Percentiles rank a stretch among this genome's conserved stretches.
Evolutionary conservation across 495 filamentous ascomycete genomes (phyloP).

Genomic region (Aspergillus wentii): DNA sequence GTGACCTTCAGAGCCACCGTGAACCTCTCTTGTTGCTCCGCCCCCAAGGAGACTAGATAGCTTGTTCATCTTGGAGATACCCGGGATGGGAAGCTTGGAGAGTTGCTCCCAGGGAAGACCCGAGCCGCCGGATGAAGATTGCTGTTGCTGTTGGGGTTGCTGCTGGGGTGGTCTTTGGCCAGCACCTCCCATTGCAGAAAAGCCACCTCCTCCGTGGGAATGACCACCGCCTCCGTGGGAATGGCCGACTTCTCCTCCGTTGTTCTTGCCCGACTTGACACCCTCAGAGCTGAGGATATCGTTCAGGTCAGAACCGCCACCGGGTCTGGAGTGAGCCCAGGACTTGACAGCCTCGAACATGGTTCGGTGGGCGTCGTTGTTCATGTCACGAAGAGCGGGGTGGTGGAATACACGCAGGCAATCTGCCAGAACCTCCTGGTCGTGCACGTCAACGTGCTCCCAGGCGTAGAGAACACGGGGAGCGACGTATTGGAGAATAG

Average conservation of each 20-base stretch:
- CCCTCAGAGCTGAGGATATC: constrained; percentile 68
- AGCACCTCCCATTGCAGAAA: constrained; percentile 8
- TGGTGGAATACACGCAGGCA: constrained; percentile 82
- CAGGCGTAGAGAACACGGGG: constrained; percentile 86
- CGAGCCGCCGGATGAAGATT: constrained; percentile 8
- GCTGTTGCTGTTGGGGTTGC: constrained; percentile 19
- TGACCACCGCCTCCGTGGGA: constrained; percentile 26
- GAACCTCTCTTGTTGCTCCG: constrained; percentile 24
- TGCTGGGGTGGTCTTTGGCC: constrained; percentile 8
- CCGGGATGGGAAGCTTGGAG: constrained; percentile 36
- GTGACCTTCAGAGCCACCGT: constrained; percentile 10
- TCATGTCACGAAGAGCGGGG: constrained; percentile 68
- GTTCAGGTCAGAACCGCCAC: constrained; percentile 60
- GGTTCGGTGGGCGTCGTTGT: constrained; percentile 68
- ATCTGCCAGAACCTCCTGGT: constrained; percentile 74
- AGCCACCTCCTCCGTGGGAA: constrained; percentile 10
- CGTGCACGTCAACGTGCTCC: constrained; percentile 76
- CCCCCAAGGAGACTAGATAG: constrained; percentile 41
- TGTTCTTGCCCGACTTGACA: constrained; percentile 77
- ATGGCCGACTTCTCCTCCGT: constrained; percentile 37
- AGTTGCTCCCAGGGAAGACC: constrained; percentile 33
- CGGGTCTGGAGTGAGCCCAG: constrained; percentile 66
- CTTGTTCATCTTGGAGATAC: constrained; percentile 34
- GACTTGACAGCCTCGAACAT: constrained; percentile 81
- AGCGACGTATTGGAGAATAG: constrained; percentile 75